Conservation (phyloP, 2,329 filamentous ascomycete species). For the Sarocladium brachiariae region DNA sequence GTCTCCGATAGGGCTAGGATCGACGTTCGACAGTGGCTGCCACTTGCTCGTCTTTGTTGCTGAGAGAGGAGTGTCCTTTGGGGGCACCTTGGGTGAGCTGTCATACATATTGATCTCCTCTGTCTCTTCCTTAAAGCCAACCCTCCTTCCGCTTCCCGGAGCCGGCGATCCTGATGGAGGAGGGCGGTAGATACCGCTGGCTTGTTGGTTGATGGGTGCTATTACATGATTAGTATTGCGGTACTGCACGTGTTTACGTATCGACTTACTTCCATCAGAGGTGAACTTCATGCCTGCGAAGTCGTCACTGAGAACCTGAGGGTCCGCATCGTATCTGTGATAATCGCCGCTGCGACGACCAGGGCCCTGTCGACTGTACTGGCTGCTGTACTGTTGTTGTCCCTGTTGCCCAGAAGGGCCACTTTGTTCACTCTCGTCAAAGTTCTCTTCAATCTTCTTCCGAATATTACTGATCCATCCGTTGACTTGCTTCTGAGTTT, state of each 20-base stretch:
- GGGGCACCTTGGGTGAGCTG: slow-evolving; percentile 48
- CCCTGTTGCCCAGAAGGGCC: slow-evolving; percentile 13
- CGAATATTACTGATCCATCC: slow-evolving; percentile 85
- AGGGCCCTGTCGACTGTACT: slow-evolving; percentile 12
- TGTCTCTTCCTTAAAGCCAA: slow-evolving; percentile 54
- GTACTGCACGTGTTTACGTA: not conserved
- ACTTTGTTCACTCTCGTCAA: slow-evolving; percentile 59
- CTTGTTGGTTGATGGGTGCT: slow-evolving; percentile 46
- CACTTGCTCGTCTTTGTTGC: slow-evolving; percentile 80
- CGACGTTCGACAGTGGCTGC: slow-evolving; percentile 81
- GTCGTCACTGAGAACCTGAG: slow-evolving; percentile 81
- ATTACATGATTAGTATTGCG: slow-evolving; percentile 14
- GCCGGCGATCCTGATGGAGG: slow-evolving; percentile 46
- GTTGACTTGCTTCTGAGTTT: slow-evolving; percentile 91
- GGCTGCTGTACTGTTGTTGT: slow-evolving; percentile 12
- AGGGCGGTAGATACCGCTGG: slow-evolving; percentile 36
- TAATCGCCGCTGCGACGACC: slow-evolving; percentile 76
- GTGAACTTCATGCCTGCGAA: slow-evolving; percentile 66
- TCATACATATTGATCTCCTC: slow-evolving; percentile 78
- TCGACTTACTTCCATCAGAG: slow-evolving; percentile 52
- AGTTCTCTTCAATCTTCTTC: slow-evolving; percentile 89
- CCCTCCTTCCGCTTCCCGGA: slow-evolving; percentile 41
- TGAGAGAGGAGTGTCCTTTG: slow-evolving; percentile 41
- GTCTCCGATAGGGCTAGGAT: slow-evolving; percentile 77
- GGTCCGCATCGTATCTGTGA: slow-evolving; percentile 90